Evolutionary conservation across 208 protist species (phyloP).

Genomic region (Leishmania turanica): DNA sequence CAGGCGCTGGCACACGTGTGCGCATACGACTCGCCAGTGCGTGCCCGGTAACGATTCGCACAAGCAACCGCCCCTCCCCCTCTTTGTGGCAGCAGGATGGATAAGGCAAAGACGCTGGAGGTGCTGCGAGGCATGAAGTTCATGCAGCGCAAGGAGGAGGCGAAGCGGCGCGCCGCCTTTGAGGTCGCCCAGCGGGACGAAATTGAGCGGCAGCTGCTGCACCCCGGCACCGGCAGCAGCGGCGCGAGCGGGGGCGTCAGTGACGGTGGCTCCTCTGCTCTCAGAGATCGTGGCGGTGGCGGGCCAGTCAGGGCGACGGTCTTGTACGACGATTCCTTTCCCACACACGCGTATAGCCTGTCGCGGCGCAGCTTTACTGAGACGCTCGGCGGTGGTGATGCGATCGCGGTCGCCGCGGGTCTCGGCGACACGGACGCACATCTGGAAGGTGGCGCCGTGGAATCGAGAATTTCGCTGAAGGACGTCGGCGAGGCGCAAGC

Average conservation of each 20-base stretch:
- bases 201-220: constrained; percentile 43
- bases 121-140: constrained; percentile 91
- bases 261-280: neutral
- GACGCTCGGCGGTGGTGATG: neutral
- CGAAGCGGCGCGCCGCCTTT: constrained; percentile 73
- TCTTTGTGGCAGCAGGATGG: constrained; percentile 33
- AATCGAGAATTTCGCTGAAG: neutral
- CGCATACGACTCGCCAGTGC: neutral
- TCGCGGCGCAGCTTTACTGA: constrained; percentile 47
- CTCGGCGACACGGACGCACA: neutral
- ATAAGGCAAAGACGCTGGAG: constrained; percentile 83
- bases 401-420: neutral
- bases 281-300: neutral
- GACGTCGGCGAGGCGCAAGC: neutral
- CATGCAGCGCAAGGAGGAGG: constrained; percentile 92
- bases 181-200: constrained; percentile 64
- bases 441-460: neutral
- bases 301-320: constrained; percentile 41
- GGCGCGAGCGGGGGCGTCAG: constrained; percentile 1
- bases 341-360: constrained; percentile 41
- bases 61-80: neutral
- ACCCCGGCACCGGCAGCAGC: neutral
- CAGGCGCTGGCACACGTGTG: neutral
- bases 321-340: constrained; percentile 56
- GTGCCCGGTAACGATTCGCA: neutral